These are phyloP conservation scores for Heracleum sosnowskyi DNA, from an alignment of 129 eudicot genomes.

Conservation along the genomic window DNA sequence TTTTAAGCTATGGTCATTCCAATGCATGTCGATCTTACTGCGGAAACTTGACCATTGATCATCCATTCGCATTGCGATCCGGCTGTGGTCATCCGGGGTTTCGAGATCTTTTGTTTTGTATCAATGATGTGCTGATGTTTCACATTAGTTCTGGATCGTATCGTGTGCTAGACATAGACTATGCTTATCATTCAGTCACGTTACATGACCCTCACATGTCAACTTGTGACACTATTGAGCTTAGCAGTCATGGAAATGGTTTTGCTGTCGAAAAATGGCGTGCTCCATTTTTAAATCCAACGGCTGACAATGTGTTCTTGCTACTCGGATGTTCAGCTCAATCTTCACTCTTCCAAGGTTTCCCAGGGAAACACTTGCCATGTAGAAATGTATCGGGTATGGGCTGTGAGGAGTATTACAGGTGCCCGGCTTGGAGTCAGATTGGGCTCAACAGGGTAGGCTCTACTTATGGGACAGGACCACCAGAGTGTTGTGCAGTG, in stretches of 20 bases:
- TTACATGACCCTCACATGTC: slow-evolving; percentile 92
- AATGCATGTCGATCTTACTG: slow-evolving; percentile 74
- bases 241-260: slow-evolving; percentile 75
- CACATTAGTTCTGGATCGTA: slow-evolving; percentile 94
- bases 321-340: slow-evolving; percentile 76
- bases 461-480: slow-evolving; percentile 62
- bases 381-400: slow-evolving; percentile 86
- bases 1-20: slow-evolving; percentile 25
- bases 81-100: slow-evolving; percentile 94
- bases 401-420: slow-evolving; percentile 86
- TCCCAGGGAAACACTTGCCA: slow-evolving; percentile 71
- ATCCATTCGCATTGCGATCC: slow-evolving; percentile 67
- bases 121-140: slow-evolving; percentile 84
- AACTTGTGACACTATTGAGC: slow-evolving; percentile 61
- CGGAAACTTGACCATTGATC: slow-evolving; percentile 77
- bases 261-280: slow-evolving; percentile 84
- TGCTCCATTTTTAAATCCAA: slow-evolving; percentile 61
- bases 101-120: slow-evolving; percentile 75
- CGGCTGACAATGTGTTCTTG: slow-evolving; percentile 78
- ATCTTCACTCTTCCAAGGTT: slow-evolving; percentile 83
- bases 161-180: slow-evolving; percentile 75
- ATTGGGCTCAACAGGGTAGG: slow-evolving; percentile 51
- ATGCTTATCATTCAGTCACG: slow-evolving; percentile 62
- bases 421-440: slow-evolving; percentile 69
- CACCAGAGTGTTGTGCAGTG: slow-evolving; percentile 76